Base-by-base conservation (phyloP, 257 asterid genomes). In the Solanum paucissectum region DNA sequence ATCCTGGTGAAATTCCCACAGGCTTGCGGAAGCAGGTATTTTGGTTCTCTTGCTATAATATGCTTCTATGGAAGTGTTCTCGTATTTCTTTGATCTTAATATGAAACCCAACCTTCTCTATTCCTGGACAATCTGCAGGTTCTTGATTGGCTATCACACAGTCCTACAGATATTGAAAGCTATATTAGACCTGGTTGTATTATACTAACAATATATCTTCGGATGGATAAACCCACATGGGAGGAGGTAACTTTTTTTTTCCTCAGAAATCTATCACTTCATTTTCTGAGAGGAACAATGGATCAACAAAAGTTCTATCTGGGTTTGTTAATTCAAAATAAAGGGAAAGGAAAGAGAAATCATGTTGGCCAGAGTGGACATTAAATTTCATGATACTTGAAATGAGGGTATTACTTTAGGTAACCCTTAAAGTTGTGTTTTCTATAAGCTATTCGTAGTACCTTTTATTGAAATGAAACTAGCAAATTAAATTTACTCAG, bases 131-230 rank as follows among this genome's bases (percentile, higher is more conserved):
- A 82, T 76, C 86, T 94, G 81, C 94, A 97, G 99, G 89, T 97
- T 86, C 91, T 83, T 91, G 93, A 91, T 88, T 97, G 99, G 99
- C 97, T 97, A 81, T 93, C 96, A 33, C 94, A 89, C 88, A 92
- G 95, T 90, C 99, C 99, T 29, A 92, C 98, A 20, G 98, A 97
- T 87, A 97, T 97, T 96, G 99, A 95, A 91, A 93, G 99, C 92
- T 94, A 94, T 91, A 95, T 97, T 87, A 94, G 95, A 89, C 99
- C 99, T 88, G 99, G 98, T 83, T 97, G 99, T 89, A 91, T 97
- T 76, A 89, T 95, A 68, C 89, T 97, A 29, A 92, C 99, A 29
- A 64, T 97, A 89, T 97, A 97, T 87, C 64, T 94, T 72, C 95
- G 98, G 44, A 97, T 97, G 99, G 87, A 98, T 55, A 87, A 93